Evolutionary conservation across 345 rosid genomes (phyloP), one percentile per base, ranked within the genome.

Genomic region (Ceriops decandra): DNA sequence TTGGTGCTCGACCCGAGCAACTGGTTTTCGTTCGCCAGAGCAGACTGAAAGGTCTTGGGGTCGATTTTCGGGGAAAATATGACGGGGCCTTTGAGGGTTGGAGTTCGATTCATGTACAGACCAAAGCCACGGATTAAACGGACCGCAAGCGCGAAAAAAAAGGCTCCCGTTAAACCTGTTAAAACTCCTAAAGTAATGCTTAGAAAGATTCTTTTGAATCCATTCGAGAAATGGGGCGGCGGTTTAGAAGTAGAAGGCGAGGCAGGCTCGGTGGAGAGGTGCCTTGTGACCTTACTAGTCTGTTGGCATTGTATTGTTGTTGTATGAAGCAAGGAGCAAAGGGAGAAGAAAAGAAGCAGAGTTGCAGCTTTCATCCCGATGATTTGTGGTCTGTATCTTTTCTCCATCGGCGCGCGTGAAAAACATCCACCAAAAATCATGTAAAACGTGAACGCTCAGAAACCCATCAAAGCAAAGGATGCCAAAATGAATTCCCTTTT

Each of bases 71-170:
- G 98, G 8, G 97, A 88, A 73, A 93, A 89, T 38, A 90, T 81
- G 3, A 93, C 98, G 7, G 97, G 97, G 10, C 98, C 98, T 79
- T 86, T 91, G 77, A 93, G 91, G 54, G 91, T 84, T 63, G 97
- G 98, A 1, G 97, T 88, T 69, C 79, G 77, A 80, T 73, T 87
- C 76, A 93, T 82, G 88, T 80, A 93, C 19, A 77, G 77, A 64
- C 88, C 80, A 10, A 85, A 63, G 81, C 70, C 64, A 47, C 86
- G 83, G 54, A 91, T 75, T 20, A 85, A 69, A 54, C 86, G 83
- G 54, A 91, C 78, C 7, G 85, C 62, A 62, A 80, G 85, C 56
- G 92, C 97, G 67, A 85, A 72, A 42, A 82, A 71, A 67, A 85
- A 2, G 51, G 95, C 87, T 6, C 82, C 86, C 33, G 77, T 47